Evolutionary conservation across 257 asterid genomes (phyloP), one percentile per base, ranked within the genome.

Genomic region (Capsicum pubescens): DNA sequence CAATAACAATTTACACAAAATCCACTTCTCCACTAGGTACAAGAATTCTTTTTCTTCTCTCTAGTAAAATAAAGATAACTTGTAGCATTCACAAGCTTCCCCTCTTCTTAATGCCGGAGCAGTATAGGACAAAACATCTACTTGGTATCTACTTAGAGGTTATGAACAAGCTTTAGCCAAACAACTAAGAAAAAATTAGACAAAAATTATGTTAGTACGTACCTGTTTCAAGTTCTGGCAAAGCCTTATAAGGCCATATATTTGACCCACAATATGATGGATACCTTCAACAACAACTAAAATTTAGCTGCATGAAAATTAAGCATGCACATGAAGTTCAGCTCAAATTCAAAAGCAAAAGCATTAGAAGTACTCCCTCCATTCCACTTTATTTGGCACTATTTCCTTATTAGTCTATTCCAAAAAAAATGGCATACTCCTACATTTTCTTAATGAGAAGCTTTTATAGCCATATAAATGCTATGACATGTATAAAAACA

Each of bases 151-250:
- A 12, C 15, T 36, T 52, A 36, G 52, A 68, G 32, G 21, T 64
- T 10, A 66, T 1, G 44, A 63, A 35, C 52, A 59, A 70, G 56
- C 56, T 44, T 8, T 42, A 42, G 44, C 61, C 15, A 15, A 70
- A 54, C 56, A 70, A 42, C 36, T 9, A 70, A 14, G 26, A 42
- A 70, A 70, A 42, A 42, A 42, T 17, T 39, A 7, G 15, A 69
- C 55, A 67, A 69, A 57, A 39, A 8, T 42, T 42, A 15, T 5
- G n/a, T 44, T 16, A 70, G 46, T 35, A 60, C 90, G 56, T 92
- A 95, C 99, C 94, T 26, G 66, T 80, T 92, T 95, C 99, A 84
- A 95, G 93, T 84, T 95, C 96, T 48, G 99, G 98, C 88, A 95
- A 89, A 84, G 88, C 91, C 83, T 80, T 87, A 83, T 48, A 88